Conservation (phyloP, 2,329 filamentous ascomycete genomes). For the Alternaria gaisen region DNA sequence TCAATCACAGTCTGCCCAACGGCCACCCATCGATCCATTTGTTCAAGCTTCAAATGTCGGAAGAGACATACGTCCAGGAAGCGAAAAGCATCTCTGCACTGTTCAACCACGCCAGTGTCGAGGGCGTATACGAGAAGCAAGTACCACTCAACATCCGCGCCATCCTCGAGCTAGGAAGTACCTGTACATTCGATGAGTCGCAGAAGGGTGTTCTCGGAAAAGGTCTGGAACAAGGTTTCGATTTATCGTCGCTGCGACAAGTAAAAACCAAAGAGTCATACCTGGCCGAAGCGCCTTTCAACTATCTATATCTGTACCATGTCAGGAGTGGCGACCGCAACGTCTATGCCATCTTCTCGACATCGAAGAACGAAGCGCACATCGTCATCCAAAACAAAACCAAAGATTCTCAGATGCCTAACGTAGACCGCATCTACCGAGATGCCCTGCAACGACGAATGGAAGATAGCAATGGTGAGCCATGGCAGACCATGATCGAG, state of each 20-base stretch:
- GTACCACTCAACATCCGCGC: slow-evolving; percentile 87
- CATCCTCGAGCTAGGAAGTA: slow-evolving; percentile 86
- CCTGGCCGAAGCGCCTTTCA: slow-evolving; percentile 75
- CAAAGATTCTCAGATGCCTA: slow-evolving; percentile 85
- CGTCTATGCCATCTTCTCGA: slow-evolving; percentile 93
- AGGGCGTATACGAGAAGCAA: slow-evolving; percentile 96
- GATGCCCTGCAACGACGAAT: slow-evolving; percentile 75
- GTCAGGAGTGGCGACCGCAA: slow-evolving; percentile 89
- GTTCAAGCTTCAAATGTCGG: slow-evolving; percentile 90
- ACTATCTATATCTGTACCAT: slow-evolving; percentile 92
- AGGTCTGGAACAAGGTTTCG: slow-evolving; percentile 92
- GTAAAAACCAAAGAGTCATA: slow-evolving; percentile 75
- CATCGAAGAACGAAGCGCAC: slow-evolving; percentile 78
- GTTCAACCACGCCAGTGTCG: slow-evolving; percentile 92
- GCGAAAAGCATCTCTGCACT: slow-evolving; percentile 81
- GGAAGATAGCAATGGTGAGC: slow-evolving; percentile 72
- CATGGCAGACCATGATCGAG: slow-evolving; percentile 81
- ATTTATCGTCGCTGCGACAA: slow-evolving; percentile 77
- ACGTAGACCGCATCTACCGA: slow-evolving; percentile 85
- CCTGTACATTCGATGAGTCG: slow-evolving; percentile 91
- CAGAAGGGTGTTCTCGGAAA: slow-evolving; percentile 91
- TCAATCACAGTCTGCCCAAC: slow-evolving; percentile 91
- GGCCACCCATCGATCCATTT: slow-evolving; percentile 93
- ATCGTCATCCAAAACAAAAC: slow-evolving; percentile 87
- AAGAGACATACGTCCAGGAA: slow-evolving; percentile 86